Evolutionary conservation across 202 grass and related monocot species (phyloP).

Genomic region (Hordeum pubiflorum): DNA sequence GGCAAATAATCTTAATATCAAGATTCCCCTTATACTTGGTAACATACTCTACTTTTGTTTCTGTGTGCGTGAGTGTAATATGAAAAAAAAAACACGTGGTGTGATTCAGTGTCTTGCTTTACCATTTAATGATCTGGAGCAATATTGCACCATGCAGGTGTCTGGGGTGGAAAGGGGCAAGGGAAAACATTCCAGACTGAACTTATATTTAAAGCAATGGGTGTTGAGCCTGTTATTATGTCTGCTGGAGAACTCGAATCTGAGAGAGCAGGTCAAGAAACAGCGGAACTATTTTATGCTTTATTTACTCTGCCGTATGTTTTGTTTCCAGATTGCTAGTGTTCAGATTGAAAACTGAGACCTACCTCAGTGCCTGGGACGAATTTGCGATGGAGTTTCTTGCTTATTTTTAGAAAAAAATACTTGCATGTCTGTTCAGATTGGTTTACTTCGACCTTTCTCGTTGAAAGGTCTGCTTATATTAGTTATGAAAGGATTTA

Average conservation of each 20-base stretch:
- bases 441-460: background rate
- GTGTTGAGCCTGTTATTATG: conserved; percentile 90
- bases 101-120: background rate
- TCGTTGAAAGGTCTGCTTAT: background rate
- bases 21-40: conserved; percentile 90
- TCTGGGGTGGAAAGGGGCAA: conserved; percentile 97
- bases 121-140: conserved; percentile 20
- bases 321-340: background rate
- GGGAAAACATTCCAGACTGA: conserved; percentile 97
- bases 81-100: background rate
- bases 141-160: conserved; percentile 40
- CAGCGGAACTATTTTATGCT: conserved; percentile 9
- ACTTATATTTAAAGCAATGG: conserved; percentile 91
- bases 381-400: background rate
- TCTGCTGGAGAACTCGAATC: conserved; percentile 94
- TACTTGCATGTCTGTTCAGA: background rate
- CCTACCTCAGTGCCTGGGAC: background rate
- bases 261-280: conserved; percentile 71
- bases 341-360: background rate
- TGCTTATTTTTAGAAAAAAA: background rate
- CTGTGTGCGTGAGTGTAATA: background rate
- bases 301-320: background rate
- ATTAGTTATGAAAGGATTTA: conserved; percentile 2
- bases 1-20: conserved; percentile 57
- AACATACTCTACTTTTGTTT: conserved; percentile 26